Conservation (phyloP, 2,329 filamentous ascomycete genomes). For the Fusarium lateritium region DNA sequence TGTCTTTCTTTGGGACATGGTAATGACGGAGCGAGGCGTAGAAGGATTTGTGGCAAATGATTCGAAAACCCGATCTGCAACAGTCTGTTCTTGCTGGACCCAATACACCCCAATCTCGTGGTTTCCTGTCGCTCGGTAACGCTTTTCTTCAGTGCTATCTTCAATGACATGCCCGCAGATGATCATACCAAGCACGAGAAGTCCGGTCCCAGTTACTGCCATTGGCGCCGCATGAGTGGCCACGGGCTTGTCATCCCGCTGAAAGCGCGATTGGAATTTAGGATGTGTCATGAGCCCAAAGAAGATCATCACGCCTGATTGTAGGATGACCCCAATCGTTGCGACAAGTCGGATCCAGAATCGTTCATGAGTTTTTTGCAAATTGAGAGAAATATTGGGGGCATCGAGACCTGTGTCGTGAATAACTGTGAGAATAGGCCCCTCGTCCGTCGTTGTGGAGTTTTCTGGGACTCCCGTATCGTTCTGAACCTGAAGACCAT, state of each 20-base stretch:
- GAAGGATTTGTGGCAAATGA: constrained; percentile 38
- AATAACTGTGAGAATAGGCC: too few species aligned
- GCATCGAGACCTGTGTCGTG: too few species aligned
- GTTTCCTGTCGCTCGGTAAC: constrained; percentile 20
- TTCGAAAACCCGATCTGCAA: constrained; percentile 51
- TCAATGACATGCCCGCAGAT: constrained; percentile 54
- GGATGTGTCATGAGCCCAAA: constrained; percentile 23
- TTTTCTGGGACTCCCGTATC: too few species aligned
- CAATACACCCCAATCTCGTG: constrained; percentile 44
- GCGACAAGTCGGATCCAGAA: too few species aligned
- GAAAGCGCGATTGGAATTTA: constrained; percentile 4
- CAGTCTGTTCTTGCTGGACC: constrained; percentile 48
- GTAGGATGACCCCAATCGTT: constrained; percentile 34
- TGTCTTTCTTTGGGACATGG: neutral
- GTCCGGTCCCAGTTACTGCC: constrained; percentile 46
- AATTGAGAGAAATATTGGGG: too few species aligned
- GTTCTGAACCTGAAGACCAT: too few species aligned
- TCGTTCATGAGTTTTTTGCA: too few species aligned
- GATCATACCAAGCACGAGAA: constrained; percentile 49
- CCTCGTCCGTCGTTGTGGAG: too few species aligned
- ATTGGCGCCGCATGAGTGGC: constrained; percentile 47
- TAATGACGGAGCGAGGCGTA: neutral
- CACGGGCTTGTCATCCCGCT: constrained; percentile 5
- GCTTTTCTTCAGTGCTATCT: constrained; percentile 47
- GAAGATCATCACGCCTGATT: constrained; percentile 45